Conservation (phyloP, 2,329 filamentous ascomycete genomes). For the Venturia asperata region DNA sequence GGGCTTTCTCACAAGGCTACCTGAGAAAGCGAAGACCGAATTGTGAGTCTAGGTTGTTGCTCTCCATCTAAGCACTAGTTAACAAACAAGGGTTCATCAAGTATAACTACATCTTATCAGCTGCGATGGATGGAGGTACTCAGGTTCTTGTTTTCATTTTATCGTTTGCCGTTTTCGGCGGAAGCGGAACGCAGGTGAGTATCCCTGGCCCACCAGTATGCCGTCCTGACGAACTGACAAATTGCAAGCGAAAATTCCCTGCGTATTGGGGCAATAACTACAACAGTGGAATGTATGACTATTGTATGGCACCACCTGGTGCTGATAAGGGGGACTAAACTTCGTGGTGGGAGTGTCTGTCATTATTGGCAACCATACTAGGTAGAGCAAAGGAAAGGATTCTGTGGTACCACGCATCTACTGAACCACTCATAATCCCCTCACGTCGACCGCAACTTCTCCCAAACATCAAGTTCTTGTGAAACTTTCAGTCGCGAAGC, state of each 20-base stretch:
- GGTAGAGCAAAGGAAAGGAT: background rate
- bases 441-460: too few species aligned
- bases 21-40: constrained; percentile 31
- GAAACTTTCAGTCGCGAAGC: too few species aligned
- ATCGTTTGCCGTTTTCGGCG: constrained; percentile 34
- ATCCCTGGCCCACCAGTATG: background rate
- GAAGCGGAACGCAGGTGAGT: constrained; percentile 9
- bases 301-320: constrained; percentile 15
- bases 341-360: background rate
- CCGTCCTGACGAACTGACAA: too few species aligned
- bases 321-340: background rate
- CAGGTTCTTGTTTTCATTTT: constrained; percentile 37
- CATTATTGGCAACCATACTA: background rate
- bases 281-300: constrained; percentile 11
- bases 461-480: too few species aligned
- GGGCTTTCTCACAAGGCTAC: constrained; percentile 32
- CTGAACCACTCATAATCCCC: background rate
- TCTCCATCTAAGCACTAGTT: background rate
- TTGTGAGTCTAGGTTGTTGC: constrained; percentile 6
- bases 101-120: constrained; percentile 38
- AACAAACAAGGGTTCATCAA: constrained; percentile 31
- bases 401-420: background rate
- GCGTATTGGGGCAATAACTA: constrained; percentile 17
- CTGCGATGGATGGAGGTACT: constrained; percentile 37
- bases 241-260: constrained; percentile 6